phyloP scores from a whole-genome alignment of 441 rosid genomes.

The Daphne laureola region DNA sequence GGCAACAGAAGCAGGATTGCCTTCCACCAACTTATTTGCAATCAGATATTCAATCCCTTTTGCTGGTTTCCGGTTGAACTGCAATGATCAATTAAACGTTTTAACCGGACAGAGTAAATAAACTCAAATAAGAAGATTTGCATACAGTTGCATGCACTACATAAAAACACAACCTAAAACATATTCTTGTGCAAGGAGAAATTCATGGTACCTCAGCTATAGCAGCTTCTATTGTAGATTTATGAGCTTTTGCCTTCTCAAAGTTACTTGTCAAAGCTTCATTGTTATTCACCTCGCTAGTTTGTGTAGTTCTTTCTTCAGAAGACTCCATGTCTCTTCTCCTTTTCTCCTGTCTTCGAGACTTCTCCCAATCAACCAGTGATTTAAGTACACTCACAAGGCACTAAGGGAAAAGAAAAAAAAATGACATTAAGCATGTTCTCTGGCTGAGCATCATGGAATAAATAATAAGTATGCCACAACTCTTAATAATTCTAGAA shows the following conservation, averaged over 20 bases:
- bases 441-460: conserved; percentile 15
- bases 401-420: conserved; percentile 53
- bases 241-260: conserved; percentile 99
- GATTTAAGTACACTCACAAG: conserved; percentile 89
- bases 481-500: too few species aligned
- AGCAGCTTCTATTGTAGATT: conserved; percentile 94
- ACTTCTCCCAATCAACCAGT: conserved; percentile 95
- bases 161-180: too few species aligned
- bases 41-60: conserved; percentile 78
- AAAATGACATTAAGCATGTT: conserved; percentile 19
- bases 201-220: conserved; percentile 58
- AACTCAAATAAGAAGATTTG: not conserved
- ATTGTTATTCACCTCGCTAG: conserved; percentile 43
- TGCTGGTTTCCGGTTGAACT: conserved; percentile 90
- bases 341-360: conserved; percentile 43
- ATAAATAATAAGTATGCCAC: not conserved
- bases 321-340: conserved; percentile 32
- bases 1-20: conserved; percentile 76
- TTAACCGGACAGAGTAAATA: conserved; percentile 11
- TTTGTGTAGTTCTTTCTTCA: conserved; percentile 48
- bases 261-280: conserved; percentile 78
- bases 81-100: conserved; percentile 19
- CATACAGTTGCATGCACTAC: conserved; percentile 1
- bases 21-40: conserved; percentile 82
- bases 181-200: not conserved